phyloP scores from a whole-genome alignment of 495 filamentous ascomycete species.

The Niebla homalea region DNA sequence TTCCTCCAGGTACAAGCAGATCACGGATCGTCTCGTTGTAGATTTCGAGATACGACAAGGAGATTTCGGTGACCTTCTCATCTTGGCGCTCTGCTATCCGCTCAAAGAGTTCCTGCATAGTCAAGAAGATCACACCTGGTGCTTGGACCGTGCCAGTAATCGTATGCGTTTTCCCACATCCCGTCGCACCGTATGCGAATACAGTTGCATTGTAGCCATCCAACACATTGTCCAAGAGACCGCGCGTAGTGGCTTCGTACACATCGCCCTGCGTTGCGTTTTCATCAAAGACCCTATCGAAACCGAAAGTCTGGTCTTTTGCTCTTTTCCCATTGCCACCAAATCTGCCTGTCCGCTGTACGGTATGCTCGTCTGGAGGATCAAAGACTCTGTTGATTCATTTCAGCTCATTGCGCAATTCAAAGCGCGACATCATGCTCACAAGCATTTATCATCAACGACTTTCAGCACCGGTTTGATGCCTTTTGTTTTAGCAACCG shows the following conservation, averaged over 20 bases:
- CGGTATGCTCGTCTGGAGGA: conserved; percentile 88
- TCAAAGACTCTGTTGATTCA: conserved; percentile 66
- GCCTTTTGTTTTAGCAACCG: conserved; percentile 76
- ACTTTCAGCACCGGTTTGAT: conserved; percentile 89
- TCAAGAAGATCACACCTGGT: conserved; percentile 95
- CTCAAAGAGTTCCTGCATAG: conserved; percentile 97
- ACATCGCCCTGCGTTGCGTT: conserved; percentile 87
- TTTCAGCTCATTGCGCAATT: background rate
- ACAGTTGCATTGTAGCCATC: conserved; percentile 99
- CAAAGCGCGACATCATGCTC: conserved; percentile 18
- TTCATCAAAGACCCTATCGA: conserved; percentile 95
- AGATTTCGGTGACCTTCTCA: conserved; percentile 81
- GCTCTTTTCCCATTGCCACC: conserved; percentile 80
- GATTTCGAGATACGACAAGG: conserved; percentile 93
- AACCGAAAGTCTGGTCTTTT: conserved; percentile 96
- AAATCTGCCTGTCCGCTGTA: conserved; percentile 79
- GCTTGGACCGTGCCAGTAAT: conserved; percentile 90
- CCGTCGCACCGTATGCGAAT: conserved; percentile 95
- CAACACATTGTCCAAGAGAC: conserved; percentile 81
- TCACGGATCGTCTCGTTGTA: conserved; percentile 99
- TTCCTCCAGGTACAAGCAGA: conserved; percentile 71
- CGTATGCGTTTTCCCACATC: conserved; percentile 96
- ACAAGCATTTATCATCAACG: conserved; percentile 93
- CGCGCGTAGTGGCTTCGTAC: conserved; percentile 86
- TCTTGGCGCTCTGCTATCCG: conserved; percentile 72